A percentile compares a stretch with the other conserved stretches of the same genome.
Conservation (phyloP, 2,329 filamentous ascomycete genomes). For the Trichophyton mentagrophytes region DNA sequence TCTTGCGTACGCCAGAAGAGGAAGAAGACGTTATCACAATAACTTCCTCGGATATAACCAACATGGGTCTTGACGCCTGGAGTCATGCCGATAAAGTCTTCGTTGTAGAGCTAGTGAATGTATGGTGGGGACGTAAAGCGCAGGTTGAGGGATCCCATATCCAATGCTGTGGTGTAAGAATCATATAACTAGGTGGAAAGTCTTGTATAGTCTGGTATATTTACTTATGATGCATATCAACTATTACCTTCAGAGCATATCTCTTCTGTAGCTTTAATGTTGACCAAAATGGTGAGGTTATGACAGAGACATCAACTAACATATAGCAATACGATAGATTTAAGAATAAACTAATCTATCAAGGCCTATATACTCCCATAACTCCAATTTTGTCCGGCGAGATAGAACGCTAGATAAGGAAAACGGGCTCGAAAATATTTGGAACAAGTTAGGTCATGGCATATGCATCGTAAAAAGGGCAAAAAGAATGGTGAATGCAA, state of each 20-base stretch:
- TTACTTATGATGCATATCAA: neutral
- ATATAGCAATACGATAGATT: neutral
- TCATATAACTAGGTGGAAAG: constrained; percentile 22
- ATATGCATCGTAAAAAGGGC: neutral
- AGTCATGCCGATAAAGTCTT: constrained; percentile 36
- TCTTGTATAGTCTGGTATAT: constrained; percentile 4
- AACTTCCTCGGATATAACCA: constrained; percentile 33
- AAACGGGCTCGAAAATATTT: neutral
- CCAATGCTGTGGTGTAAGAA: constrained; percentile 37
- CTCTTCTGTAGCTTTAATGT: neutral
- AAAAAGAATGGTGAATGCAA: neutral
- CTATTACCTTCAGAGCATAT: neutral
- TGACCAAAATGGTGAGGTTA: neutral
- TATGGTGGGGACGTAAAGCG: constrained; percentile 36
- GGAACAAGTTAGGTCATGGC: neutral
- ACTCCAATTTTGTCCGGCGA: neutral
- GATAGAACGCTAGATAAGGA: neutral
- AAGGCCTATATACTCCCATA: neutral
- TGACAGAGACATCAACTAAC: neutral
- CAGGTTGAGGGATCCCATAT: constrained; percentile 33
- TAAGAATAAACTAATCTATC: neutral
- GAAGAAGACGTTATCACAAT: constrained; percentile 24
- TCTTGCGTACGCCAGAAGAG: constrained; percentile 14
- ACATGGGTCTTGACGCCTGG: constrained; percentile 40
- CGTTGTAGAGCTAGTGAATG: constrained; percentile 32